phyloP scores from a whole-genome alignment of 208 protist species.

The Trypanosoma caninum region DNA sequence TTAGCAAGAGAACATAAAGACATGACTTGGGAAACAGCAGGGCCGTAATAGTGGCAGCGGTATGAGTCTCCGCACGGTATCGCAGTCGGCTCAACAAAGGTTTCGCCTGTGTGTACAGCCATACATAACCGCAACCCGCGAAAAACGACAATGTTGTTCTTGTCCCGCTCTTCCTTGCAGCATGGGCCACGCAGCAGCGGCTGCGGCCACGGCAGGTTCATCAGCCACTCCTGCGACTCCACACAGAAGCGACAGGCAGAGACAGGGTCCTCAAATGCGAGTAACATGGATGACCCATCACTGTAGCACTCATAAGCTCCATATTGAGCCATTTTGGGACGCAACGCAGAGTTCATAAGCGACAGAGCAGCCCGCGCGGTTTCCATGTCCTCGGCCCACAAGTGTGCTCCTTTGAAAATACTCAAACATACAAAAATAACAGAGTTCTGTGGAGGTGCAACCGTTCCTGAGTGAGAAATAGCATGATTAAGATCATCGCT shows the following conservation, averaged over 20 bases:
- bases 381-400: slow-evolving; percentile 67
- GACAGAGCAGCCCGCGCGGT: slow-evolving; percentile 51
- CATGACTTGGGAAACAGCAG: slow-evolving; percentile 76
- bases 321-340: slow-evolving; percentile 81
- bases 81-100: slow-evolving; percentile 60
- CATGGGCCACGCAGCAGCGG: slow-evolving; percentile 42
- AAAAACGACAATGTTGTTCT: slow-evolving; percentile 33
- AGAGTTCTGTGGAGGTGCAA: slow-evolving; percentile 50
- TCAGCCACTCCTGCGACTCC: slow-evolving; percentile 75
- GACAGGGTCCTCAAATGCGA: slow-evolving; percentile 68
- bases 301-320: slow-evolving; percentile 84
- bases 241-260: slow-evolving; percentile 79
- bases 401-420: slow-evolving; percentile 39
- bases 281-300: slow-evolving; percentile 73
- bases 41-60: slow-evolving; percentile 81
- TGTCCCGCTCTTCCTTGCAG: slow-evolving; percentile 22
- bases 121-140: slow-evolving; percentile 70
- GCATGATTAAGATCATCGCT: slow-evolving; percentile 71
- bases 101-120: slow-evolving; percentile 73
- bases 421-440: slow-evolving; percentile 76
- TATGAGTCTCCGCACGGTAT: slow-evolving; percentile 47
- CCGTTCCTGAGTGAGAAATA: slow-evolving; percentile 22
- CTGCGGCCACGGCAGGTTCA: slow-evolving; percentile 70
- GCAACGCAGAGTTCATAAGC: slow-evolving; percentile 61
- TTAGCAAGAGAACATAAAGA: slow-evolving; percentile 60